Percentiles rank a stretch among this genome's conserved stretches.
Conservation (phyloP, 2,329 filamentous ascomycete genomes). For the Phialophora chinensis region DNA sequence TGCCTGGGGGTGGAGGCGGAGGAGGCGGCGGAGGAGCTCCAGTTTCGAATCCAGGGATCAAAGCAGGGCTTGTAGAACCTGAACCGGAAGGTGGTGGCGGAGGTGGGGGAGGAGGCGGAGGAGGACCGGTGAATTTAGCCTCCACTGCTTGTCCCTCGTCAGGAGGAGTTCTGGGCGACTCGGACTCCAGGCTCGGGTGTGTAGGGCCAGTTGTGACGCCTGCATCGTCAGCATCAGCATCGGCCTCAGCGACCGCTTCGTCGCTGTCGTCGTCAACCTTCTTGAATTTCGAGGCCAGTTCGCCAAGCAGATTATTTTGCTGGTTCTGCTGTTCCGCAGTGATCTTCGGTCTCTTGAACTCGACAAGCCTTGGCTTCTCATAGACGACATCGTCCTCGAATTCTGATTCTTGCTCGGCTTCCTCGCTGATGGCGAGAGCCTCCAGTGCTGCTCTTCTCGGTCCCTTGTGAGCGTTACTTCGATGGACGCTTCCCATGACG, state of each 20-base stretch:
- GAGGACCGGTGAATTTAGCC: slow-evolving; percentile 52
- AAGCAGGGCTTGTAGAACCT: slow-evolving; percentile 21
- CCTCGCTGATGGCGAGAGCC: slow-evolving; percentile 46
- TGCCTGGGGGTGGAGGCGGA: slow-evolving; percentile 54
- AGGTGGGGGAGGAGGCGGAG: slow-evolving; percentile 48
- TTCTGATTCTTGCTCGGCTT: slow-evolving; percentile 60
- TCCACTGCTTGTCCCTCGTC: slow-evolving; percentile 68
- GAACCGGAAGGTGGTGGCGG: slow-evolving; percentile 41
- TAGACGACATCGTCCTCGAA: slow-evolving; percentile 69
- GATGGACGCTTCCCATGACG: slow-evolving; percentile 73
- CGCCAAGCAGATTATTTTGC: slow-evolving; percentile 69
- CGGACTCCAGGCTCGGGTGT: slow-evolving; percentile 74
- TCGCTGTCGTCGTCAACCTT: slow-evolving; percentile 74
- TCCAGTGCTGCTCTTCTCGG: slow-evolving; percentile 48
- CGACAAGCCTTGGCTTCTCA: slow-evolving; percentile 79
- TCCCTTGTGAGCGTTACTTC: slow-evolving; percentile 53
- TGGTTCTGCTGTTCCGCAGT: slow-evolving; percentile 67
- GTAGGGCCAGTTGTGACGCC: slow-evolving; percentile 75
- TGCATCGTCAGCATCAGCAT: slow-evolving; percentile 17
- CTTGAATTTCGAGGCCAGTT: slow-evolving; percentile 78
- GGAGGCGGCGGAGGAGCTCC: slow-evolving; percentile 59
- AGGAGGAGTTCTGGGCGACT: slow-evolving; percentile 69
- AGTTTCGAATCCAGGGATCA: slow-evolving; percentile 49
- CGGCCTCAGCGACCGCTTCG: slow-evolving; percentile 33
- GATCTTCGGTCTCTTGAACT: slow-evolving; percentile 75